Evolutionary conservation across 768 basidiomycete species (phyloP), one percentile per base, ranked within the genome.

Genomic region (Tricholoma flavovirens): DNA sequence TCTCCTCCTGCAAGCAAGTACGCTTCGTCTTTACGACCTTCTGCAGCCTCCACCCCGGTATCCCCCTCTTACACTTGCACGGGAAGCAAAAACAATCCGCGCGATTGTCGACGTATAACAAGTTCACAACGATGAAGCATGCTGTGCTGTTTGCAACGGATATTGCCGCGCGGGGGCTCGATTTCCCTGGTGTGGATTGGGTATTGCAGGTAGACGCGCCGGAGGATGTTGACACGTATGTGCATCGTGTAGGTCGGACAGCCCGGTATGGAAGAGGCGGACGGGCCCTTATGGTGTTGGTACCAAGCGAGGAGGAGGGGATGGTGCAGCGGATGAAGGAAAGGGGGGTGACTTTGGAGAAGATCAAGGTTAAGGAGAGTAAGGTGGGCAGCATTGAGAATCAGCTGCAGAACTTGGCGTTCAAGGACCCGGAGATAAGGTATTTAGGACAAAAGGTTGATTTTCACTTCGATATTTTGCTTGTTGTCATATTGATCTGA

Each of bases 171-270:
- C 86, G 96, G 56, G 96, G 96, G 1, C 77, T 98, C 55, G 96
- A 99, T 72, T 99, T 99, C 72, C 96, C 97, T 4, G 81, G 90
- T 0, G 87, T 99, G 19, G 92, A 97, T 69, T 98, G 96, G 96
- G 96, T 99, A 1, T 67, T 99, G 26, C 96, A 99, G 68, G 74
- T 94, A 11, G 96, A 99, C 69, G 92, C 91, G 2, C 96, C 96
- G 0, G 96, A 99, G 72, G 96, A 99, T 65, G 93, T 88, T 5
- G 94, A 97, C 49, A 99, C 94, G 10, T 98, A 99, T 69, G 93
- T 99, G 38, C 96, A 99, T 68, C 86, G 96, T 29, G 95, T 99
- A 2, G 96, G 96, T 0, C 80, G 96, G 46, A 99, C 96, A 14
- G 96, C 96, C 45, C 77, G 96, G 49, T 98, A 98, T 65, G 87